These are phyloP conservation scores for Haplosporangium sp. DNA, from an alignment of 371 early-diverging fungal genomes.

Conservation along the genomic window DNA sequence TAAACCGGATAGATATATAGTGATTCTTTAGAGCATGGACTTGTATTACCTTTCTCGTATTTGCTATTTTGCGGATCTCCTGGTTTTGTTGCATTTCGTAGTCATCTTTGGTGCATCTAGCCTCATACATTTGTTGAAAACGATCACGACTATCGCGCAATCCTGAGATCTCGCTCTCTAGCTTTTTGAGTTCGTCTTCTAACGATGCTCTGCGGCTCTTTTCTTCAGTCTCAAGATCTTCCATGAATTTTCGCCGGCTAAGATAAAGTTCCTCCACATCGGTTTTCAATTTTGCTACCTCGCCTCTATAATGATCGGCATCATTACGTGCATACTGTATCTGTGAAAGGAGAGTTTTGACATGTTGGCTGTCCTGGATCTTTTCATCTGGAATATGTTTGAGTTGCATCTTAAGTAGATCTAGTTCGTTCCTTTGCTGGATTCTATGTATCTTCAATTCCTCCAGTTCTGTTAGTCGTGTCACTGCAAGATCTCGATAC, in stretches of 20 bases:
- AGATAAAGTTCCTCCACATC: conserved; percentile 81
- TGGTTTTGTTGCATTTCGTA: conserved; percentile 71
- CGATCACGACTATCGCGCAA: conserved; percentile 85
- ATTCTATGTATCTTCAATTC: conserved; percentile 62
- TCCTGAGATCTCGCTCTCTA: conserved; percentile 82
- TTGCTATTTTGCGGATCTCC: conserved; percentile 75
- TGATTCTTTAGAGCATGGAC: not conserved
- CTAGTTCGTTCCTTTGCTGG: conserved; percentile 61
- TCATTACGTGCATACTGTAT: conserved; percentile 65
- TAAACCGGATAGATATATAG: not conserved
- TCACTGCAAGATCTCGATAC: conserved; percentile 60
- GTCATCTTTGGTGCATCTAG: conserved; percentile 75
- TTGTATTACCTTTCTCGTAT: conserved; percentile 66
- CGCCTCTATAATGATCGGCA: conserved; percentile 62
- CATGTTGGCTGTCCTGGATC: conserved; percentile 59
- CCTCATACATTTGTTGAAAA: conserved; percentile 78
- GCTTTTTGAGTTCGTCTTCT: conserved; percentile 72
- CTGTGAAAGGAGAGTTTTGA: conserved; percentile 64
- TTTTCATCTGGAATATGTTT: conserved; percentile 61
- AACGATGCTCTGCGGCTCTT: conserved; percentile 69
- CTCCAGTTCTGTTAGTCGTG: conserved; percentile 69
- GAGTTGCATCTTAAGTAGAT: conserved; percentile 63
- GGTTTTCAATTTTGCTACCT: conserved; percentile 59
- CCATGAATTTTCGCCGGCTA: conserved; percentile 70
- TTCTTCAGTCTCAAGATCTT: conserved; percentile 67